Percentiles rank a stretch among this genome's conserved stretches.
These are phyloP conservation scores for Heritiera littoralis DNA, from an alignment of 345 rosid genomes.

Conservation along the genomic window DNA sequence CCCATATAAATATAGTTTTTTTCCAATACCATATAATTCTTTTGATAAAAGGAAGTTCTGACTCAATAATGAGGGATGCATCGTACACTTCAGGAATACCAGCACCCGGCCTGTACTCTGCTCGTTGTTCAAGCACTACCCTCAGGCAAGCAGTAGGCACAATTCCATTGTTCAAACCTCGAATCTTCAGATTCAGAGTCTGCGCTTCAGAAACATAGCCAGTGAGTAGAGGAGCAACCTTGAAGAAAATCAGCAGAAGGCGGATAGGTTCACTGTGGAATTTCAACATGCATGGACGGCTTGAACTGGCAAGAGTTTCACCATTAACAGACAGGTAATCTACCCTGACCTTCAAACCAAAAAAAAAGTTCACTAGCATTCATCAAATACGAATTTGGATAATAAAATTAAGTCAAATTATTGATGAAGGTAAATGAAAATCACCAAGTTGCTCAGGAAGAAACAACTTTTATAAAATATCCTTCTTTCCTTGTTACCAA, in stretches of 20 bases:
- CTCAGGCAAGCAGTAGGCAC: constrained; percentile 67
- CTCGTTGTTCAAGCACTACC: constrained; percentile 67
- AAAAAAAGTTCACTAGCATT: constrained; percentile 3
- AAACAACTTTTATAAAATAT: background rate
- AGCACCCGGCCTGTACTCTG: constrained; percentile 59
- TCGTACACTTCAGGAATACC: constrained; percentile 82
- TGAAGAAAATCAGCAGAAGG: constrained; percentile 57
- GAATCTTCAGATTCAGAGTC: constrained; percentile 54
- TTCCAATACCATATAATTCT: constrained; percentile 67
- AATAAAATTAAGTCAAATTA: background rate
- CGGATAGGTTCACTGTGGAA: constrained; percentile 80
- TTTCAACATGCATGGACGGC: constrained; percentile 69
- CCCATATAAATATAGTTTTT: constrained; percentile 69
- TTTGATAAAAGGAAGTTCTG: constrained; percentile 54
- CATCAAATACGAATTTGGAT: background rate
- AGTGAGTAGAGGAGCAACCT: constrained; percentile 65
- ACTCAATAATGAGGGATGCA: constrained; percentile 57
- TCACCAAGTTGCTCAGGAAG: background rate
- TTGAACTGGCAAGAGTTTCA: constrained; percentile 55
- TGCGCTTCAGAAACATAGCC: constrained; percentile 80
- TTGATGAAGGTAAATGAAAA: background rate
- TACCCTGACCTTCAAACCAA: constrained; percentile 66
- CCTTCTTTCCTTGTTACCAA: constrained; percentile 14
- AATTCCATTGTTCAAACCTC: constrained; percentile 55
- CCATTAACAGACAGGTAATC: constrained; percentile 66